Conservation (phyloP, 805 yeast genomes). For the Teunomyces funiuensis region DNA sequence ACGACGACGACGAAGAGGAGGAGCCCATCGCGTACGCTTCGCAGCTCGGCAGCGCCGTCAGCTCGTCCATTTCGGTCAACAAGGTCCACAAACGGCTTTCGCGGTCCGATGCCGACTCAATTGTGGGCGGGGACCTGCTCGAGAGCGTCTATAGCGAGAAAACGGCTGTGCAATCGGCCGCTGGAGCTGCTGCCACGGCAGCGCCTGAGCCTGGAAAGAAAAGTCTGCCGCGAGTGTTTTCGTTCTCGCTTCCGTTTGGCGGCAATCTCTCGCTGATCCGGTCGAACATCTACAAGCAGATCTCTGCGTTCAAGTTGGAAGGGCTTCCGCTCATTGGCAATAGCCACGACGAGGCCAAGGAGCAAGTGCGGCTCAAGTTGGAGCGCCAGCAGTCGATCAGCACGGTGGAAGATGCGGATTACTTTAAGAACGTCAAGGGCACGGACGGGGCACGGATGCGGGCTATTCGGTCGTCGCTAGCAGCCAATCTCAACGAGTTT, state of each 20-base stretch:
- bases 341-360: conserved; percentile 17
- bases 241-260: conserved; percentile 62
- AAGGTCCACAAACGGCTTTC: conserved; percentile 15
- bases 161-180: too few species aligned
- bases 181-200: background rate
- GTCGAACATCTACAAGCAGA: conserved; percentile 27
- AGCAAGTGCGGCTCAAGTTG: conserved; percentile 41
- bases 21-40: conserved; percentile 7
- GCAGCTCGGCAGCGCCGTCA: background rate
- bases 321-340: conserved; percentile 21
- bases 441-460: conserved; percentile 65
- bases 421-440: conserved; percentile 54
- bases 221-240: conserved; percentile 40
- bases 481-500: conserved; percentile 47
- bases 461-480: conserved; percentile 66
- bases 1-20: conserved; percentile 11
- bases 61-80: background rate
- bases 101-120: conserved; percentile 40
- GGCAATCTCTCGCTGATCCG: conserved; percentile 30
- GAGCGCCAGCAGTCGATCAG: conserved; percentile 56
- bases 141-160: conserved; percentile 10
- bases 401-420: conserved; percentile 62
- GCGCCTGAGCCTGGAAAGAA: background rate
- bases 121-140: conserved; percentile 52
- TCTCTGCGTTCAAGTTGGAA: conserved; percentile 22